phyloP scores from a whole-genome alignment of 2,329 filamentous ascomycete genomes.

The Cladosporium sp. region DNA sequence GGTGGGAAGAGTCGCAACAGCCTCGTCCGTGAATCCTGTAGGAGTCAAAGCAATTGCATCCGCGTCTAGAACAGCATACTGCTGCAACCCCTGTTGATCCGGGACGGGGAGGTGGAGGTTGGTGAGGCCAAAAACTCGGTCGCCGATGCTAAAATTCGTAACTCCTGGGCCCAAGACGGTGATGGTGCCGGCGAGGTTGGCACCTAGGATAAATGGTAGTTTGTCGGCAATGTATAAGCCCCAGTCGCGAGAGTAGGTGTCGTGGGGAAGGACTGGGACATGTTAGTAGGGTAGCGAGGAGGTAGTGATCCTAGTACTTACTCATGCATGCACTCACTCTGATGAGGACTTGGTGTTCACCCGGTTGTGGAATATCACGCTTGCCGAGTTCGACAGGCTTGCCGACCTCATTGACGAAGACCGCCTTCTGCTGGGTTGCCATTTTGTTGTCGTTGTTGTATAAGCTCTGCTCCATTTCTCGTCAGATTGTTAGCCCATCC shows the following conservation, averaged over 20 bases:
- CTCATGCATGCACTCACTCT: slow-evolving; percentile 22
- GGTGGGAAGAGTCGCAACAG: background rate
- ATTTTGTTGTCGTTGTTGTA: background rate
- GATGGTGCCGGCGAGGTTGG: slow-evolving; percentile 20
- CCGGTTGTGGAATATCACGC: slow-evolving; percentile 12
- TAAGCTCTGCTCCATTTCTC: background rate
- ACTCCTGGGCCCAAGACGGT: background rate
- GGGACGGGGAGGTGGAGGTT: background rate
- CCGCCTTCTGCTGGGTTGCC: slow-evolving; percentile 18
- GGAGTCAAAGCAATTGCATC: background rate
- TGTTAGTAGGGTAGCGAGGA: background rate
- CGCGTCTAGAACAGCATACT: background rate
- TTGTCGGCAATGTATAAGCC: slow-evolving; percentile 21
- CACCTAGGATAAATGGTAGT: slow-evolving; percentile 18
- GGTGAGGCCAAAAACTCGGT: background rate
- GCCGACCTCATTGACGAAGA: slow-evolving; percentile 18
- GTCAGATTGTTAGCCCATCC: background rate
- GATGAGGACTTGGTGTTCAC: slow-evolving; percentile 20
- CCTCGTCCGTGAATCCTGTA: slow-evolving; percentile 11
- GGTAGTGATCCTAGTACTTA: background rate
- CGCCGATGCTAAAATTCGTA: background rate
- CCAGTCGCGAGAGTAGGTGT: slow-evolving; percentile 23
- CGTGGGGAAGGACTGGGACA: slow-evolving; percentile 21
- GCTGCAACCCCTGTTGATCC: background rate
- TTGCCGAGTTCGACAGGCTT: slow-evolving; percentile 18